Conservation (phyloP, 352 stramenopile species). For the Phytophthora vignae region DNA sequence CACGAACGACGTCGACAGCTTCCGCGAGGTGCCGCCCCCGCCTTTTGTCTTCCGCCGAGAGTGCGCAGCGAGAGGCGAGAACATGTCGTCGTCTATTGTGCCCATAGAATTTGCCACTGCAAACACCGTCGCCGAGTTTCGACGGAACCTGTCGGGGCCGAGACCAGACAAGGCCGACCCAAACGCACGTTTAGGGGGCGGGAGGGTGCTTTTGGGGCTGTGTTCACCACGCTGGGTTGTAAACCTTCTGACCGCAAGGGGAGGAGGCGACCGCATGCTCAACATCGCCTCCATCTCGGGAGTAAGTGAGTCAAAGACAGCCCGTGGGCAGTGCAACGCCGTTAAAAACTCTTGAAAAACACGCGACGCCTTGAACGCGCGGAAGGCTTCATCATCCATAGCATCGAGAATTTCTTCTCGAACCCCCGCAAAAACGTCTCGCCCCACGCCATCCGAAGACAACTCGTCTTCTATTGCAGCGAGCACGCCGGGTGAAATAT, state of each 20-base stretch:
- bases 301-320: conserved; percentile 53
- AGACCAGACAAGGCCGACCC: conserved; percentile 8
- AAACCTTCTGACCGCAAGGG: conserved; percentile 25
- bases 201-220: conserved; percentile 6
- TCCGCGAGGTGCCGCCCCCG: conserved; percentile 28
- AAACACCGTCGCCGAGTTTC: conserved; percentile 39
- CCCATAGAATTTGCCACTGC: conserved; percentile 34
- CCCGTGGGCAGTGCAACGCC: conserved; percentile 52
- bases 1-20: conserved; percentile 56
- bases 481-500: conserved; percentile 35
- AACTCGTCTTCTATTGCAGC: conserved; percentile 57
- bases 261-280: conserved; percentile 42
- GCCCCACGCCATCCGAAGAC: conserved; percentile 44
- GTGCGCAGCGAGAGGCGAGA: conserved; percentile 20
- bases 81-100: conserved; percentile 21
- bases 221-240: conserved; percentile 20
- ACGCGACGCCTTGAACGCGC: conserved; percentile 50
- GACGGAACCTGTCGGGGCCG: conserved; percentile 12
- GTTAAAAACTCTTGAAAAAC: conserved; percentile 61
- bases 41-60: conserved; percentile 34
- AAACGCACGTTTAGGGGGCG: conserved; percentile 33
- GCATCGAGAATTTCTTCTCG: conserved; percentile 56
- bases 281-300: conserved; percentile 42
- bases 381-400: conserved; percentile 65
- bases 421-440: conserved; percentile 50